A percentile compares a stretch with the other conserved stretches of the same genome.
Conservation (phyloP, 306 rosid genomes). For the Castanospermum australe region DNA sequence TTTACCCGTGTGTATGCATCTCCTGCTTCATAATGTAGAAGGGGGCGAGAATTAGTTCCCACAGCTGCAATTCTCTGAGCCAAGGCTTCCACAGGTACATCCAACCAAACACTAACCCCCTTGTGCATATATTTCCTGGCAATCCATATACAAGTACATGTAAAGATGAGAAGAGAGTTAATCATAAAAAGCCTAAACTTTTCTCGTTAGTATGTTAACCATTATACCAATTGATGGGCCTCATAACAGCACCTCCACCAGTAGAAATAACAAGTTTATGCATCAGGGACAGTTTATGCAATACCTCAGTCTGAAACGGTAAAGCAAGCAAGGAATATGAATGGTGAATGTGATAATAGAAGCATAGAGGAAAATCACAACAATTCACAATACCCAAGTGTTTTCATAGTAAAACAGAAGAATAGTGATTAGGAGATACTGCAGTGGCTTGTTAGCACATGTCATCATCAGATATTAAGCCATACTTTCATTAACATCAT, state of each 20-base stretch:
- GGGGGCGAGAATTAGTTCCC: constrained; percentile 92
- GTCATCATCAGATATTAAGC: constrained; percentile 5
- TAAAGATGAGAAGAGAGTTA: constrained; percentile 11
- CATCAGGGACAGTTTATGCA: constrained; percentile 67
- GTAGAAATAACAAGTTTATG: constrained; percentile 73
- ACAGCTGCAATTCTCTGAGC: constrained; percentile 88
- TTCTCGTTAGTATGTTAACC: not conserved
- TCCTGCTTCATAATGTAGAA: constrained; percentile 75
- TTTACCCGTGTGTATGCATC: constrained; percentile 73
- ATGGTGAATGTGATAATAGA: constrained; percentile 8
- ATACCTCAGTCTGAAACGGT: constrained; percentile 67
- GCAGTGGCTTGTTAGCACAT: not conserved
- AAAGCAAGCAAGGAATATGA: constrained; percentile 21
- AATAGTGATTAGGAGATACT: not conserved
- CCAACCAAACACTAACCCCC: constrained; percentile 91
- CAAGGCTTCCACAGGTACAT: constrained; percentile 90
- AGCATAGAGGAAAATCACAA: not conserved
- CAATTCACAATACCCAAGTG: not conserved
- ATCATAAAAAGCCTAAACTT: not conserved
- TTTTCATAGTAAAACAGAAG: not conserved
- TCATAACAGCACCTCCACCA: constrained; percentile 90
- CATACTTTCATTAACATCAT: not conserved
- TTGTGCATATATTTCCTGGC: constrained; percentile 86
- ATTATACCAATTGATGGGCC: constrained; percentile 88
- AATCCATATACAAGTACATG: constrained; percentile 21